A percentile compares a stretch with the other conserved stretches of the same genome.
These are phyloP conservation scores for Fusarium globosum DNA, from an alignment of 2,329 filamentous ascomycete species.

Conservation along the genomic window DNA sequence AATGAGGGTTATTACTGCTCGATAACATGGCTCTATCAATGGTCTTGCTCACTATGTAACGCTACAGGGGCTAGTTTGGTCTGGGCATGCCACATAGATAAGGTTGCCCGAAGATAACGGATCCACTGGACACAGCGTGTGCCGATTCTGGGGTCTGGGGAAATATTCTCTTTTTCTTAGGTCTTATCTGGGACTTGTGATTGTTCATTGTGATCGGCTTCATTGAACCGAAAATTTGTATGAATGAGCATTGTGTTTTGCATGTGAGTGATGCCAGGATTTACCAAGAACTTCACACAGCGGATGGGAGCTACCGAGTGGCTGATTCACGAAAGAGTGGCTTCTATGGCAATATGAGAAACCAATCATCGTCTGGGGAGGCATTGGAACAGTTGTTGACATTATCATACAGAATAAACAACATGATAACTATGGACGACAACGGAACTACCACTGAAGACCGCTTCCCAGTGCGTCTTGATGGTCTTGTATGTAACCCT, in stretches of 20 bases:
- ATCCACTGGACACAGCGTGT: background rate
- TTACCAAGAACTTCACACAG: no score
- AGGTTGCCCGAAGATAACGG: background rate
- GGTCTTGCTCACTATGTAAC: background rate
- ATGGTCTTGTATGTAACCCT: background rate
- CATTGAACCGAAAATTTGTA: background rate
- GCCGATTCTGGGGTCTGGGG: background rate
- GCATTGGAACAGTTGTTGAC: background rate
- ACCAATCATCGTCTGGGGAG: fast-evolving
- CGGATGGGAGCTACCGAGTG: background rate
- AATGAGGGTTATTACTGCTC: background rate
- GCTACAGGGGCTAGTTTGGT: background rate
- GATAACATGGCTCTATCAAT: background rate
- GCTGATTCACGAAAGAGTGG: background rate
- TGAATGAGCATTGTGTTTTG: no score
- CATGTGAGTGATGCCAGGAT: background rate
- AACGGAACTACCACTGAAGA: no score
- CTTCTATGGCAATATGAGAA: background rate
- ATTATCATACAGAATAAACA: background rate
- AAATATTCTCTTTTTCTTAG: background rate
- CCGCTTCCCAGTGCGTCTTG: fast-evolving
- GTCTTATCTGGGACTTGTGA: background rate
- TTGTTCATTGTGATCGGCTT: background rate
- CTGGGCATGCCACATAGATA: background rate
- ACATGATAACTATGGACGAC: background rate